Evolutionary conservation across 164 flowering plant species (phyloP).

Genomic region (Protea cynaroides): DNA sequence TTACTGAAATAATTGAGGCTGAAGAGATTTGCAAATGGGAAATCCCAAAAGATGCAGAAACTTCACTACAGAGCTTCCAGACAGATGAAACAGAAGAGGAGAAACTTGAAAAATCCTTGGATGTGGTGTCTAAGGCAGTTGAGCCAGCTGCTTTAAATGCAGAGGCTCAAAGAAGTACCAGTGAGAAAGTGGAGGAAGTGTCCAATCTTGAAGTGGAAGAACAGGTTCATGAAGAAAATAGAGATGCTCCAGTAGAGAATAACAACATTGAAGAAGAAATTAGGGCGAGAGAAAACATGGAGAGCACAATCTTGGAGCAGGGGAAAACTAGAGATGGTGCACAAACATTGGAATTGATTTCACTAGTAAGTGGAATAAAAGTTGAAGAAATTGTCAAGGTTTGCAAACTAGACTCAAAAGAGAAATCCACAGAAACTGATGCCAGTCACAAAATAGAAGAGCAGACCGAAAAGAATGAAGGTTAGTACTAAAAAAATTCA

Average conservation of each 20-base stretch:
- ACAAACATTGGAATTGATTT: too few species aligned
- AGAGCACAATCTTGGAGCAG: too few species aligned
- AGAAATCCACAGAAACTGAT: constrained; percentile 1
- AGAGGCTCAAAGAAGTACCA: background rate
- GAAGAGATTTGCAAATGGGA: background rate
- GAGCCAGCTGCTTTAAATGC: background rate
- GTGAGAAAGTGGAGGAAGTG: too few species aligned
- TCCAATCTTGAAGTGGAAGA: too few species aligned
- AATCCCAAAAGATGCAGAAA: constrained; percentile 2
- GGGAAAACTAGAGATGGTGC: too few species aligned
- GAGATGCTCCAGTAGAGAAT: too few species aligned
- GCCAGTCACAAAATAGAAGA: background rate
- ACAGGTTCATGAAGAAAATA: too few species aligned
- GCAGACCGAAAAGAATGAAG: constrained; percentile 5
- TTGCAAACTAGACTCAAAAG: constrained; percentile 4
- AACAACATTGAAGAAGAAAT: too few species aligned
- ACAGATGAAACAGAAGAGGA: constrained; percentile 5
- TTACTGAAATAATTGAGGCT: background rate
- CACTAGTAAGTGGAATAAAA: background rate
- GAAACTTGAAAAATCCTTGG: background rate
- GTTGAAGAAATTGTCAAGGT: constrained; percentile 1
- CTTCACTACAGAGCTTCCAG: constrained; percentile 1
- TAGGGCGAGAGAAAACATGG: too few species aligned
- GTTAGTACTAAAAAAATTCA: background rate
- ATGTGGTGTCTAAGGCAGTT: constrained; percentile 4